These are phyloP conservation scores for Papilionanthe hybrid DNA, from an alignment of 116 monocot species.

Conservation along the genomic window DNA sequence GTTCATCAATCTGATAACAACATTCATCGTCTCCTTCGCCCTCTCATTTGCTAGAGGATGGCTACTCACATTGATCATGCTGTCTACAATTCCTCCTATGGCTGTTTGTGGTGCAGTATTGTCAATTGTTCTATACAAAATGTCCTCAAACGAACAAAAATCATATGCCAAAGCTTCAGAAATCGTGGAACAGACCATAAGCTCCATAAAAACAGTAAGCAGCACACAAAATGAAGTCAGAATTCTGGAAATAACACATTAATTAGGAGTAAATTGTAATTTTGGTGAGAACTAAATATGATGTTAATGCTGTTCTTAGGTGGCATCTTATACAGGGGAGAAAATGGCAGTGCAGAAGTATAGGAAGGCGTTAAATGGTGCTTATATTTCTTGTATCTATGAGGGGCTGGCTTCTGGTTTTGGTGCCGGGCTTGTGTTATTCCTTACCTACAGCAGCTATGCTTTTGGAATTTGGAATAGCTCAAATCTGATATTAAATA, in stretches of 20 bases:
- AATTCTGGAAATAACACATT: too few relatives aligned
- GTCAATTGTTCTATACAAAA: constrained; percentile 28
- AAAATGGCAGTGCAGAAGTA: constrained; percentile 10
- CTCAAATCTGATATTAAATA: constrained; percentile 15
- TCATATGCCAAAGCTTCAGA: constrained; percentile 50
- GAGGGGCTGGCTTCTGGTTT: constrained; percentile 18
- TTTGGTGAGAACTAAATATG: too few relatives aligned
- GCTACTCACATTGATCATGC: constrained; percentile 46
- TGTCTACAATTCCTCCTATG: constrained; percentile 33
- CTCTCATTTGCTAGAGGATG: constrained; percentile 44
- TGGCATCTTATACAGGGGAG: constrained; percentile 21
- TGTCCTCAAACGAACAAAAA: constrained; percentile 35
- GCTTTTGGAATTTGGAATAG: constrained; percentile 16
- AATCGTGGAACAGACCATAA: constrained; percentile 58
- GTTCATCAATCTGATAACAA: constrained; percentile 38
- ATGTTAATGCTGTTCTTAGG: not conserved
- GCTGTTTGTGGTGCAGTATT: constrained; percentile 32
- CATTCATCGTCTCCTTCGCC: constrained; percentile 40
- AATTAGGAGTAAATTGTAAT: too few relatives aligned
- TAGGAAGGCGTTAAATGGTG: constrained; percentile 5
- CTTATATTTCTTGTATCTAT: constrained; percentile 10
- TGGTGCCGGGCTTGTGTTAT: constrained; percentile 7
- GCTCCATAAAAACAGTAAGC: constrained; percentile 69
- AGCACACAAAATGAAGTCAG: not conserved
- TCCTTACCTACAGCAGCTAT: constrained; percentile 16